Percentiles rank a stretch among this genome's conserved stretches.
Conservation (phyloP, 2,329 filamentous ascomycete genomes). For the Colletotrichum sidae region DNA sequence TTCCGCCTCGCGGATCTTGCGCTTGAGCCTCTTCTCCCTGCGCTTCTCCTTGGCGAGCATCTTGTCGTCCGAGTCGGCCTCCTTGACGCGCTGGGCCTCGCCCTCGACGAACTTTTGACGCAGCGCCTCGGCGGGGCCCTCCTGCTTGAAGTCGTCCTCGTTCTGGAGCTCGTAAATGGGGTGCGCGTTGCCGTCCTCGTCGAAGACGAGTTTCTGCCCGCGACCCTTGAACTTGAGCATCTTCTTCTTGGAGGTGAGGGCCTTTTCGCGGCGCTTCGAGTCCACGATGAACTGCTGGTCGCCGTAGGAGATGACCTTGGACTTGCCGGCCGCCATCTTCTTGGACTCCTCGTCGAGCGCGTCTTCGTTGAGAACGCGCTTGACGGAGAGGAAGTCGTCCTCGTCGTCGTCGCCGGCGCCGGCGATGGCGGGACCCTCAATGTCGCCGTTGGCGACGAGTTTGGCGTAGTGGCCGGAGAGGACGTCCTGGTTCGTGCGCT, state of each 20-base stretch:
- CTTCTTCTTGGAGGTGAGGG: slow-evolving; percentile 95
- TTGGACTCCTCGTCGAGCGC: slow-evolving; percentile 66
- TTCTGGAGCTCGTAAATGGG: slow-evolving; percentile 89
- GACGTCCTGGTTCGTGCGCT: slow-evolving; percentile 94
- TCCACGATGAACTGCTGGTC: slow-evolving; percentile 85
- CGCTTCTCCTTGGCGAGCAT: slow-evolving; percentile 80
- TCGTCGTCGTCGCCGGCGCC: slow-evolving; percentile 69
- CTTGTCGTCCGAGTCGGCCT: slow-evolving; percentile 87
- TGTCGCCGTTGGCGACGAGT: slow-evolving; percentile 73
- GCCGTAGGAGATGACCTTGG: slow-evolving; percentile 74
- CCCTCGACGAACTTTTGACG: slow-evolving; percentile 81
- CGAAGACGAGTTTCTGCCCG: slow-evolving; percentile 87
- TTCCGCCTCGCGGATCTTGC: slow-evolving; percentile 73
- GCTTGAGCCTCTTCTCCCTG: slow-evolving; percentile 81
- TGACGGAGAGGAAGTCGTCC: slow-evolving; percentile 88
- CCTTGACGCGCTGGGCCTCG: slow-evolving; percentile 77
- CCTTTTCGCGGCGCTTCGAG: slow-evolving; percentile 93
- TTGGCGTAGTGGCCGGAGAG: slow-evolving; percentile 94
- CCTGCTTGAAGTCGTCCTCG: slow-evolving; percentile 81
- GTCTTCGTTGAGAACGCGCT: slow-evolving; percentile 83
- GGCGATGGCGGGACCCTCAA: slow-evolving; percentile 55
- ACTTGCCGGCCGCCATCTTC: slow-evolving; percentile 49
- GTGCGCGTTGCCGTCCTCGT: slow-evolving; percentile 89
- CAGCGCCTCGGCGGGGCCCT: slow-evolving; percentile 82
- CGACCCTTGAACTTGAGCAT: slow-evolving; percentile 90